Base-by-base conservation (phyloP, 805 yeast species). In the Dipodascus albidus region DNA sequence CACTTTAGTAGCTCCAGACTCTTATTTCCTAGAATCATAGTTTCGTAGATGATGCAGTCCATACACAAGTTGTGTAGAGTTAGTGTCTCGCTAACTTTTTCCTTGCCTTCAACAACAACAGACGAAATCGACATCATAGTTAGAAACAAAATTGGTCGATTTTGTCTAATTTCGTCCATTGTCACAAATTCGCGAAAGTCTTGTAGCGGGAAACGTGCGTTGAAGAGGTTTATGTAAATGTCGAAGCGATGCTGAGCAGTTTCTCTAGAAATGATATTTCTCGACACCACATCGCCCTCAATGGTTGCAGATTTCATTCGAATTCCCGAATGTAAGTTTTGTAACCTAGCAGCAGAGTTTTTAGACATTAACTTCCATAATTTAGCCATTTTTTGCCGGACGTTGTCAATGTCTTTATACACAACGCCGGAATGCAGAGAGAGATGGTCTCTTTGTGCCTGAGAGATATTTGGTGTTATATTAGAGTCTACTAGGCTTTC, bases 11-110 rank as follows among this genome's bases (percentile, higher is more conserved):
- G 67, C 64, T 87, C 90, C 17, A 81, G 67, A 3, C 82, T 75
- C 68, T 87, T 89, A 53, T 79, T 74, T 20, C 96, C 96, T 21
- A 77, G 72, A 8, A 83, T 74, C 67, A 88, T 67, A 8, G 83
- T 75, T 61, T 87, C 90, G 50, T 76, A 64, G 14, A 67, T 58
- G 6, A 67, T 58, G 1, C 65, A 56, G 42, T 62, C 62, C 48
- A 58, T 58, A 3, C 67, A 67, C 48, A 58, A 54, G 49, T 62
- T 67, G 51, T 63, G 65, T 24, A 67, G 52, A 4, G 57, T 53
- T 23, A 64, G 21, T 3, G 54, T 51, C 1, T 56, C 35, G 47
- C 55, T 20, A 19, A 21, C n/a, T 21, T 35, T 38, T 24, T 23
- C 24, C 14, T 23, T 44, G 17, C 31, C 42, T 8, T 23, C 21